Conservation (phyloP, 1,284 basidiomycete genomes). For the Coniferiporia weirii region DNA sequence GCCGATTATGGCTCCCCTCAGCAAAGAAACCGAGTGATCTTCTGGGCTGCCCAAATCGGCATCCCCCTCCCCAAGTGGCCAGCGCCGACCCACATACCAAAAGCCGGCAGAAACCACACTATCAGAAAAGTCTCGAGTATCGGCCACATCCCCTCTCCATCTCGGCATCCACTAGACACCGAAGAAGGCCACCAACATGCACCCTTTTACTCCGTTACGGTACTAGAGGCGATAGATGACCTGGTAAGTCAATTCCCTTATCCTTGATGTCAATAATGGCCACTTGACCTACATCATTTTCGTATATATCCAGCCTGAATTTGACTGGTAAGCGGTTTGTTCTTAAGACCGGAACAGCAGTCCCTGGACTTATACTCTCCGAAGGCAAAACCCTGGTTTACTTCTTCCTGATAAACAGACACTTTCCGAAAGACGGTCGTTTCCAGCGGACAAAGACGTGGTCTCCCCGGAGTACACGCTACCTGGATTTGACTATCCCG, state of each 20-base stretch:
- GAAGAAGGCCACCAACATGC: slow-evolving; percentile 38
- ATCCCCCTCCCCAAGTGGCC: slow-evolving; percentile 56
- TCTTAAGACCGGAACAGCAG: no score
- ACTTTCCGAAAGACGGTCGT: neutral
- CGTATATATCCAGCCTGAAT: neutral
- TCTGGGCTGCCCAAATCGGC: slow-evolving; percentile 56
- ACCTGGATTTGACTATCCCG: slow-evolving; percentile 44
- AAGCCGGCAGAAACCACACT: slow-evolving; percentile 32
- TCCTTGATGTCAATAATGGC: no score
- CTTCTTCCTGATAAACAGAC: neutral
- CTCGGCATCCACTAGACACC: slow-evolving; percentile 20
- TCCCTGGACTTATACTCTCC: no score
- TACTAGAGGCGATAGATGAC: slow-evolving; percentile 60
- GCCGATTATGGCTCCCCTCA: slow-evolving; percentile 68
- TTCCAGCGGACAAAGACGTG: neutral
- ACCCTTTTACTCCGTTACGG: slow-evolving; percentile 49
- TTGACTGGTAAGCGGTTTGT: no score
- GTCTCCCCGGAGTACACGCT: slow-evolving; percentile 13
- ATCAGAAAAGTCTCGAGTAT: slow-evolving; percentile 2
- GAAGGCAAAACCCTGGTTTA: no score
- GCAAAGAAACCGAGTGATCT: slow-evolving; percentile 58
- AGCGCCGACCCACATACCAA: slow-evolving; percentile 49
- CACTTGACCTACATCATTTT: no score
- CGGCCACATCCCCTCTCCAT: slow-evolving; percentile 1
- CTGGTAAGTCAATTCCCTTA: slow-evolving; percentile 57